Evolutionary conservation across 176 grass and related monocot genomes (phyloP), one percentile per base, ranked within the genome.

Genomic region (Poa pratensis): DNA sequence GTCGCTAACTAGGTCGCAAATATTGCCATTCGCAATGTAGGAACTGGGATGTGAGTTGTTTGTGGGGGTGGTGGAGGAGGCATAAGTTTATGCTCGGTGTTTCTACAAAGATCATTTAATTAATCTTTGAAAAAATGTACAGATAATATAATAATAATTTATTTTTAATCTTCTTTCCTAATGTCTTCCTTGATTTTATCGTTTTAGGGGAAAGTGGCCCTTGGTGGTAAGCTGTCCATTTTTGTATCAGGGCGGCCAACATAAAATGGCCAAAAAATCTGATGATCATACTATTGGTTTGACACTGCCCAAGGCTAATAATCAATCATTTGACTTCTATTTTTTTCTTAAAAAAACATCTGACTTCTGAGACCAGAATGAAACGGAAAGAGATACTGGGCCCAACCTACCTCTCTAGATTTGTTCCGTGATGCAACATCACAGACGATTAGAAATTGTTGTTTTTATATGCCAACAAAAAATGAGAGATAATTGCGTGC

Each of bases 281-380:
- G 17, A 32, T n/a, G 10, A 43, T 55, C 22, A 9, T 59, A 11
- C 22, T 2, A n/a, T 60, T 59, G 63, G 18, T 81, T 81, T 40
- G 61, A 59, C 79, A 46, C 3, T 57, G 37, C 73, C 24, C 15
- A 18, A 34, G 51, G 14, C 3, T 24, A 77, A 59, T 76, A 69
- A 17, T 83, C 73, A 88, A 88, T 11, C 65, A n/a, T 71, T 61
- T 62, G 63, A 88, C 80, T 28, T 79, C 6, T 37, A 9, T 43
- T n/a, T n/a, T n/a, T n/a, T 9, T 43, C 42, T 43, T 43, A 43
- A 43, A 43, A 43, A 43, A 43, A 9, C 54, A n/a, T 71, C 51
- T 71, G 63, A 88, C 80, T 28, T 79, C 6, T 50, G 15, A 14
- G 3, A 48, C 70, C 54, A 19, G 22, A 19, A 20, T 53, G n/a